phyloP scores from a whole-genome alignment of 495 filamentous ascomycete species.

The Xylaria longipes region DNA sequence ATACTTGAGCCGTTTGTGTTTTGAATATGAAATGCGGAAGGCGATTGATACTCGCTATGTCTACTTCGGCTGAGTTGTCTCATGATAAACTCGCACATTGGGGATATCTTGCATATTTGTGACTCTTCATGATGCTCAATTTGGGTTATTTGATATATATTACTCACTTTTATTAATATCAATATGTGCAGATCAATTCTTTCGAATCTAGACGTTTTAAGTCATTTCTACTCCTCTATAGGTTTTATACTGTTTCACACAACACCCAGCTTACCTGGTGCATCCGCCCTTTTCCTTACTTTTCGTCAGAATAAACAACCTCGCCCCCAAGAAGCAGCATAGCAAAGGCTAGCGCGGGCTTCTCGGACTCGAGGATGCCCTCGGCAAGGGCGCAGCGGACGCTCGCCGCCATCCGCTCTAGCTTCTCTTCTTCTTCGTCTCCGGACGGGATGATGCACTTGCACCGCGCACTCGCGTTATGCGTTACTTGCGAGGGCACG shows the following conservation, averaged over 20 bases:
- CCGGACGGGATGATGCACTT: conserved; percentile 24
- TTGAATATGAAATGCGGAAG: too few relatives aligned
- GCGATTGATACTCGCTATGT: too few relatives aligned
- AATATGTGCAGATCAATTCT: too few relatives aligned
- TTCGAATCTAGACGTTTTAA: too few relatives aligned
- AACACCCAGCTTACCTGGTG: neutral
- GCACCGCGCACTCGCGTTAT: conserved; percentile 23
- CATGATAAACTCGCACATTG: too few relatives aligned
- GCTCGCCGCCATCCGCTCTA: conserved; percentile 4
- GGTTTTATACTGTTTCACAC: too few relatives aligned
- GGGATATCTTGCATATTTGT: too few relatives aligned
- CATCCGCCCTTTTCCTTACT: too few relatives aligned
- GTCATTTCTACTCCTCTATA: too few relatives aligned
- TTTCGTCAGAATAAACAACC: conserved; percentile 1
- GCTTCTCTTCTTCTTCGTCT: neutral
- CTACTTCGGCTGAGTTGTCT: too few relatives aligned
- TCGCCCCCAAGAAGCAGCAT: conserved; percentile 28
- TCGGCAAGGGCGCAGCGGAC: conserved; percentile 17
- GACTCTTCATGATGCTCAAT: too few relatives aligned
- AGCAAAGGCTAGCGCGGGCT: conserved; percentile 24
- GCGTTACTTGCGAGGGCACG: neutral
- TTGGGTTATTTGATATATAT: neutral
- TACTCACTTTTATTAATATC: too few relatives aligned
- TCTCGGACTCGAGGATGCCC: conserved; percentile 24
- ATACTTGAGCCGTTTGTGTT: neutral